phyloP scores from a whole-genome alignment of 768 basidiomycete genomes.

The Psilocybe cyanescens region DNA sequence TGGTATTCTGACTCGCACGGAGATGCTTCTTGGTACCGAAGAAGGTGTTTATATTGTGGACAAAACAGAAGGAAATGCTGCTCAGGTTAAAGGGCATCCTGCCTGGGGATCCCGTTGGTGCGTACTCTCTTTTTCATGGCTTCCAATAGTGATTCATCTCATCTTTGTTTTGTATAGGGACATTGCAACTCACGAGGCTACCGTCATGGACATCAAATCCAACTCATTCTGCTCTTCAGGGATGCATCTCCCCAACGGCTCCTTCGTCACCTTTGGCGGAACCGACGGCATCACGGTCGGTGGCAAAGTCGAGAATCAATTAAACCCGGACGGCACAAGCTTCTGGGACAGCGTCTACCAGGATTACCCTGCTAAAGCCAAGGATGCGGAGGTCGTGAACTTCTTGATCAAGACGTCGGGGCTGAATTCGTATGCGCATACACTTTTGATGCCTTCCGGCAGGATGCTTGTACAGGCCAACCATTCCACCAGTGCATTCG shows the following conservation, averaged over 20 bases:
- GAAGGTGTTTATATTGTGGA: constrained; percentile 88
- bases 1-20: background rate
- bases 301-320: constrained; percentile 57
- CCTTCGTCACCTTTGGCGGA: constrained; percentile 75
- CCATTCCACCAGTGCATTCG: constrained; percentile 66
- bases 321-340: constrained; percentile 49
- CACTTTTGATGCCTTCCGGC: constrained; percentile 75
- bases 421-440: constrained; percentile 76
- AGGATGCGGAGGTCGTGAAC: constrained; percentile 52
- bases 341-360: constrained; percentile 69
- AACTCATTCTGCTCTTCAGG: constrained; percentile 85
- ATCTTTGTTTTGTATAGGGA: constrained; percentile 49
- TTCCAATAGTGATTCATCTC: background rate
- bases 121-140: constrained; percentile 5
- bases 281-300: constrained; percentile 75
- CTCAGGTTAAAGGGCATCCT: constrained; percentile 66
- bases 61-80: constrained; percentile 82
- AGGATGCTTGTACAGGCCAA: constrained; percentile 86
- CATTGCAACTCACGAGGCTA: constrained; percentile 55
- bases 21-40: constrained; percentile 83
- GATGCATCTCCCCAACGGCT: constrained; percentile 84
- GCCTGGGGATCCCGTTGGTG: constrained; percentile 77
- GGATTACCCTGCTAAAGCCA: constrained; percentile 70
- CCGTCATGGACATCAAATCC: constrained; percentile 69
- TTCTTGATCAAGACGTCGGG: constrained; percentile 77